These are phyloP conservation scores for Cucurbitaria berberidis DNA, from an alignment of 2,329 filamentous ascomycete species.

Conservation along the genomic window DNA sequence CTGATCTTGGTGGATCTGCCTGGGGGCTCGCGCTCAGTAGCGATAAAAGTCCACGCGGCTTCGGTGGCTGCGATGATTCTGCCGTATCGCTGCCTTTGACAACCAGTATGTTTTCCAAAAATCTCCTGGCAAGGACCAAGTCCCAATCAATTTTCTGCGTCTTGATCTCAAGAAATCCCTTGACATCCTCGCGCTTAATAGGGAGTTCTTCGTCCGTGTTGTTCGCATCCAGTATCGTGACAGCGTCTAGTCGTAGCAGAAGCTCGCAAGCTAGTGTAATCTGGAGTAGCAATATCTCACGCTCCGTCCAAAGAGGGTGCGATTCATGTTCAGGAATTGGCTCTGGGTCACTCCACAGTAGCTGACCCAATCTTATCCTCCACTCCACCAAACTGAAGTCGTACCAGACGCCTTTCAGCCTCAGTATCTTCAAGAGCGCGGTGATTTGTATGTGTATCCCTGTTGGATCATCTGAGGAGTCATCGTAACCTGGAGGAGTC, in stretches of 20 bases:
- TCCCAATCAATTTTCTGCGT: constrained; percentile 64
- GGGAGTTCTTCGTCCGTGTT: constrained; percentile 48
- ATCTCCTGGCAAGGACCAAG: constrained; percentile 59
- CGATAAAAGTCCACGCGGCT: constrained; percentile 37
- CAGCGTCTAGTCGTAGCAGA: constrained; percentile 60
- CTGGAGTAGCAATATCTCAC: constrained; percentile 62
- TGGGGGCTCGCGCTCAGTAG: constrained; percentile 30
- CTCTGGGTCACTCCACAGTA: constrained; percentile 65
- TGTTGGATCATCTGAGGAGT: constrained; percentile 61
- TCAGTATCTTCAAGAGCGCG: constrained; percentile 69
- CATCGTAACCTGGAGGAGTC: constrained; percentile 48
- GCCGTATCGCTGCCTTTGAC: constrained; percentile 31
- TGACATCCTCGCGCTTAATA: constrained; percentile 53
- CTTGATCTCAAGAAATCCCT: constrained; percentile 54
- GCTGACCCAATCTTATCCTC: constrained; percentile 74
- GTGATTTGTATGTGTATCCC: constrained; percentile 73
- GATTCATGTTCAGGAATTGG: constrained; percentile 26
- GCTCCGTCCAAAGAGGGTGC: constrained; percentile 47
- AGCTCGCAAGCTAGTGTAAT: constrained; percentile 62
- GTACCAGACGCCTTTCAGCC: constrained; percentile 71
- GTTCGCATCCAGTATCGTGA: constrained; percentile 40
- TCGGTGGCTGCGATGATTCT: constrained; percentile 21
- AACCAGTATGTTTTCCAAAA: constrained; percentile 59
- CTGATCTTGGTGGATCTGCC: constrained; percentile 26
- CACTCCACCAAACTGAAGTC: constrained; percentile 78